Conservation (phyloP, 106 monocot species). For the Ottelia alismoides region DNA sequence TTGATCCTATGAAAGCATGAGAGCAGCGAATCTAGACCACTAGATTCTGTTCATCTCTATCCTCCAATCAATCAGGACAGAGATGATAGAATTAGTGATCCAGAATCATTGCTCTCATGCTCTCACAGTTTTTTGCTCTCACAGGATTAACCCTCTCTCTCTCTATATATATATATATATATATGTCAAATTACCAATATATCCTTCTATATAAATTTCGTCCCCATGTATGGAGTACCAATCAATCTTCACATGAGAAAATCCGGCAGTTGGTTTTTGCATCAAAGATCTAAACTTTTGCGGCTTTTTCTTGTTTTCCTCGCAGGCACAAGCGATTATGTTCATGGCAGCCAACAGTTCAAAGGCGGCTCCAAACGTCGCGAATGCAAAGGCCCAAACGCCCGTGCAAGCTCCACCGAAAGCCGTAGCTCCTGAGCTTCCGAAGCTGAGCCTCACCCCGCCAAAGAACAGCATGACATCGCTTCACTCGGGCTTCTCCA, state of each 20-base stretch:
- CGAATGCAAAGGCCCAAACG: not conserved
- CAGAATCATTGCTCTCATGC: no score
- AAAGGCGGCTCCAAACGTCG: not conserved
- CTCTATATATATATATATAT: no score
- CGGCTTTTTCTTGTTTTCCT: not conserved
- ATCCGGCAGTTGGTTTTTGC: no score
- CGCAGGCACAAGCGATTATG: slow-evolving; percentile 57
- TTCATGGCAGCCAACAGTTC: slow-evolving; percentile 20
- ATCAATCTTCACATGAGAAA: no score
- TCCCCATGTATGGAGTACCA: not conserved
- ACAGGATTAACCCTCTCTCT: no score
- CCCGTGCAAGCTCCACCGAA: not conserved
- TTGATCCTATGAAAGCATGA: no score
- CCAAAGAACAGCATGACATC: not conserved
- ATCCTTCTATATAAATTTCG: not conserved
- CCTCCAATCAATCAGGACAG: no score
- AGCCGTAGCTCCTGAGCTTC: not conserved
- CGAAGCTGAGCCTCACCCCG: not conserved
- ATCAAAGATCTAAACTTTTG: not conserved
- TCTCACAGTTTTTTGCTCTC: no score
- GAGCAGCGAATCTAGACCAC: no score
- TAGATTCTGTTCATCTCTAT: no score
- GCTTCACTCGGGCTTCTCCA: slow-evolving; percentile 1
- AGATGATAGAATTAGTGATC: no score
- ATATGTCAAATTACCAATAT: no score